Evolutionary conservation across 2,329 filamentous ascomycete species (phyloP).

Genomic region (Leptographium galeiforme): DNA sequence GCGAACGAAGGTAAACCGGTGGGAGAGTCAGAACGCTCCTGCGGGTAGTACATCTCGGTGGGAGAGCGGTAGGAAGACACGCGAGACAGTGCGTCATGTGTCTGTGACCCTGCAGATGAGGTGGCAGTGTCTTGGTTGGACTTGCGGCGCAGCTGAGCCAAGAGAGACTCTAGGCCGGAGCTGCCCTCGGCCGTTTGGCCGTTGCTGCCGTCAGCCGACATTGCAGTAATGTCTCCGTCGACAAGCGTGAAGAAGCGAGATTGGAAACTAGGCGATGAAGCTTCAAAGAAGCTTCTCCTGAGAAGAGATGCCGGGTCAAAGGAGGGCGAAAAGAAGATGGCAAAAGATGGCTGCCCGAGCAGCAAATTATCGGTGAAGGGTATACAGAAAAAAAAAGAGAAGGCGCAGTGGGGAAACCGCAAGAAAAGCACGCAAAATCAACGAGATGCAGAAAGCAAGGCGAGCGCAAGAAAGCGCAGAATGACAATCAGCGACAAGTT

Average conservation of each 20-base stretch:
- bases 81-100: slow-evolving; percentile 19
- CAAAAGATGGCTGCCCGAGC: background rate
- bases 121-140: slow-evolving; percentile 14
- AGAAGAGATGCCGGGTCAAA: background rate
- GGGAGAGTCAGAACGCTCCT: slow-evolving; percentile 16
- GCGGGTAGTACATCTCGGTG: slow-evolving; percentile 16
- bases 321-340: background rate
- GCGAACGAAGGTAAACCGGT: slow-evolving; percentile 10
- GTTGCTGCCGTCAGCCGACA: slow-evolving; percentile 9
- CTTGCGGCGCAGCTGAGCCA: slow-evolving; percentile 25
- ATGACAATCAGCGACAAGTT: too few species aligned
- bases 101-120: slow-evolving; percentile 11
- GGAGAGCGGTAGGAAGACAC: slow-evolving; percentile 7
- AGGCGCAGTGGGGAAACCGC: background rate
- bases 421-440: background rate
- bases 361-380: background rate
- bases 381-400: background rate
- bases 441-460: background rate
- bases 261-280: background rate
- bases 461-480: background rate
- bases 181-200: slow-evolving; percentile 15
- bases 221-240: background rate
- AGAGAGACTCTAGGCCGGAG: slow-evolving; percentile 25
- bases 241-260: background rate
- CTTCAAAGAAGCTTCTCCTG: background rate